Percentiles rank a stretch among this genome's conserved stretches.
These are phyloP conservation scores for Penicillium chermesinum DNA, from an alignment of 495 filamentous ascomycete species.

Conservation along the genomic window DNA sequence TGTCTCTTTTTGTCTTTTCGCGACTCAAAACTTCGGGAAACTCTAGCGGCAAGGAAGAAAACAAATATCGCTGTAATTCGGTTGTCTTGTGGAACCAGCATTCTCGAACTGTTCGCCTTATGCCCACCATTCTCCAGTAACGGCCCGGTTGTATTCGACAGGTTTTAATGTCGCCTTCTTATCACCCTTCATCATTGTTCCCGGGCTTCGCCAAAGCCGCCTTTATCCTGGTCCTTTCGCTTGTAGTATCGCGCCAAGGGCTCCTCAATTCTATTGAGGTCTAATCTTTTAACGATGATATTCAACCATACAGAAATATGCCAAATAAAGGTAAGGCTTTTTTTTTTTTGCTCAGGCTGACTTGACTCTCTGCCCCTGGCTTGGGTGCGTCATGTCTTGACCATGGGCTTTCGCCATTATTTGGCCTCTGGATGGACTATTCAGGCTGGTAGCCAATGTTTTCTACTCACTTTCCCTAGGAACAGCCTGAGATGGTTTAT, in stretches of 20 bases:
- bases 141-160: slow-evolving; percentile 46
- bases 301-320: neutral
- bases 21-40: slow-evolving; percentile 37
- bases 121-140: slow-evolving; percentile 41
- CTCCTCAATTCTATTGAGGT: neutral
- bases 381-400: neutral
- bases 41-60: slow-evolving; percentile 41
- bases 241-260: slow-evolving; percentile 33
- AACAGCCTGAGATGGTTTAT: neutral
- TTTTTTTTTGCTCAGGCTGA: neutral
- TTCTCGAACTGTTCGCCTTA: slow-evolving; percentile 40
- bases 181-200: slow-evolving; percentile 20
- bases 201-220: slow-evolving; percentile 25
- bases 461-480: neutral
- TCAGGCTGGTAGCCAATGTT: neutral
- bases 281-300: neutral
- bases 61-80: slow-evolving; percentile 50
- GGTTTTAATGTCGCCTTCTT: slow-evolving; percentile 24
- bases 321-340: neutral
- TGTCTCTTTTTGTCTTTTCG: slow-evolving; percentile 39
- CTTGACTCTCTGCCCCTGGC: neutral
- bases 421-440: neutral
- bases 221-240: slow-evolving; percentile 22
- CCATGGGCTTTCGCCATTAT: neutral
- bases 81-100: slow-evolving; percentile 46